Conservation (phyloP, 2,329 filamentous ascomycete species). For the Stagonosporopsis rhizophila region DNA sequence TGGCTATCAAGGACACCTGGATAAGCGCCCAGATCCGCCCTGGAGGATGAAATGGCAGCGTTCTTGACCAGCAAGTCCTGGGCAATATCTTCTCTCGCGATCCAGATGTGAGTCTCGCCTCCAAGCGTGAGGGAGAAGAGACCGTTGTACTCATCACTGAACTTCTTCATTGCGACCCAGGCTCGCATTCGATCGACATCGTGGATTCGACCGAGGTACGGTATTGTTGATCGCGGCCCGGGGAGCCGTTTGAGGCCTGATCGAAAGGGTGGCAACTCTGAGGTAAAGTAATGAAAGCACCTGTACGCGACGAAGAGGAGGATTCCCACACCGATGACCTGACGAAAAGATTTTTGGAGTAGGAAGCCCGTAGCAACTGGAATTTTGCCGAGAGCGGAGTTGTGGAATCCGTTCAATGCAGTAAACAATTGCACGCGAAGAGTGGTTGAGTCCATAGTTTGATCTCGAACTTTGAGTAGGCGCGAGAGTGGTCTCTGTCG, state of each 20-base stretch:
- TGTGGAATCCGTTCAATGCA: too few relatives aligned
- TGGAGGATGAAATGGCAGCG: conserved; percentile 1
- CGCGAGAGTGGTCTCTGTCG: too few relatives aligned
- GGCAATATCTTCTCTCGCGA: conserved; percentile 11
- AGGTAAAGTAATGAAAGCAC: conserved; percentile 12
- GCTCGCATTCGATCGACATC: conserved; percentile 16
- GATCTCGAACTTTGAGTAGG: too few relatives aligned
- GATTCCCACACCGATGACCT: background rate
- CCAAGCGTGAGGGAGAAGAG: conserved; percentile 7
- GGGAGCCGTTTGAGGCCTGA: conserved; percentile 15
- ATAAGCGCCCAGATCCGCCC: conserved; percentile 4
- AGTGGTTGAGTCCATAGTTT: background rate
- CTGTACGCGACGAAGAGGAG: background rate
- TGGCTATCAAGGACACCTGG: background rate
- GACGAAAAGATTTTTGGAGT: background rate
- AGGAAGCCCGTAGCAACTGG: background rate
- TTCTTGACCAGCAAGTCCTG: conserved; percentile 12
- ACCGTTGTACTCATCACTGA: conserved; percentile 11
- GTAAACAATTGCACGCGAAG: background rate
- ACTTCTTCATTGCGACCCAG: conserved; percentile 15
- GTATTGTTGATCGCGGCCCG: conserved; percentile 16
- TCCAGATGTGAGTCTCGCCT: conserved; percentile 13
- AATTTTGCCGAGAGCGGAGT: background rate
- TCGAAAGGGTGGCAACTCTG: conserved; percentile 6
- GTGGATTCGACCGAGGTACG: conserved; percentile 17